These are phyloP conservation scores for Globisporangium paddicum DNA, from an alignment of 352 stramenopile genomes.

Conservation along the genomic window DNA sequence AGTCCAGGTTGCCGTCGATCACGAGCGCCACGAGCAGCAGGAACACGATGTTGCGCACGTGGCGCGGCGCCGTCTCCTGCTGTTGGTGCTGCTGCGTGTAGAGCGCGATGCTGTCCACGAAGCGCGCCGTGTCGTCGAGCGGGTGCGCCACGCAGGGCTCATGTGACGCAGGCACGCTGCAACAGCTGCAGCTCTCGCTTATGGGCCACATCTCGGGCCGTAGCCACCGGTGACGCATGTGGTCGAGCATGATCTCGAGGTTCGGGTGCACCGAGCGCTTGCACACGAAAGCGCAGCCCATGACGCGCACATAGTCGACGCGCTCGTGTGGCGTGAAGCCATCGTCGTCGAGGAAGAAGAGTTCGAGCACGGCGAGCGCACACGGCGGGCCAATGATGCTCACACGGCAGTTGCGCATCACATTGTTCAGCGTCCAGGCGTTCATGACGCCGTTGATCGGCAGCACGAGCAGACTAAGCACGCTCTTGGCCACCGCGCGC, in stretches of 20 bases:
- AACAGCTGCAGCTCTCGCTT: conserved; percentile 23
- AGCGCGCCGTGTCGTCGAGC: conserved; percentile 29
- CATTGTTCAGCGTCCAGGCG: conserved; percentile 34
- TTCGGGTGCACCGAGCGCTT: conserved; percentile 51
- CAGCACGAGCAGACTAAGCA: conserved; percentile 37
- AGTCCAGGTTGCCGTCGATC: conserved; percentile 42
- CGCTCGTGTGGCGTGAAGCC: conserved; percentile 31
- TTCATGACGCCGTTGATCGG: conserved; percentile 45
- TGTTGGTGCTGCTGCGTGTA: conserved; percentile 16
- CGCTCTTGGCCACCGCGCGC: conserved; percentile 33
- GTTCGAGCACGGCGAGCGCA: conserved; percentile 27
- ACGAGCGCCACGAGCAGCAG: conserved; percentile 38
- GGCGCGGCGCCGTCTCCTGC: no score
- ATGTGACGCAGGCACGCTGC: background rate
- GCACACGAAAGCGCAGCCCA: conserved; percentile 39
- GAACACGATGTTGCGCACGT: conserved; percentile 40
- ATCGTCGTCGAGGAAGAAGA: conserved; percentile 24
- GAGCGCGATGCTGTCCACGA: conserved; percentile 21
- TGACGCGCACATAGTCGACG: conserved; percentile 42
- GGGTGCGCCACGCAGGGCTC: conserved; percentile 23
- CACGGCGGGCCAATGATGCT: conserved; percentile 44
- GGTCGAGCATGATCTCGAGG: conserved; percentile 51
- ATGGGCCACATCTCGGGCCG: conserved; percentile 28
- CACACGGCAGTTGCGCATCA: conserved; percentile 45
- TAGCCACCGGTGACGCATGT: conserved; percentile 36